These are phyloP conservation scores for Ramaria sp. DNA, from an alignment of 768 basidiomycete genomes.

Conservation along the genomic window DNA sequence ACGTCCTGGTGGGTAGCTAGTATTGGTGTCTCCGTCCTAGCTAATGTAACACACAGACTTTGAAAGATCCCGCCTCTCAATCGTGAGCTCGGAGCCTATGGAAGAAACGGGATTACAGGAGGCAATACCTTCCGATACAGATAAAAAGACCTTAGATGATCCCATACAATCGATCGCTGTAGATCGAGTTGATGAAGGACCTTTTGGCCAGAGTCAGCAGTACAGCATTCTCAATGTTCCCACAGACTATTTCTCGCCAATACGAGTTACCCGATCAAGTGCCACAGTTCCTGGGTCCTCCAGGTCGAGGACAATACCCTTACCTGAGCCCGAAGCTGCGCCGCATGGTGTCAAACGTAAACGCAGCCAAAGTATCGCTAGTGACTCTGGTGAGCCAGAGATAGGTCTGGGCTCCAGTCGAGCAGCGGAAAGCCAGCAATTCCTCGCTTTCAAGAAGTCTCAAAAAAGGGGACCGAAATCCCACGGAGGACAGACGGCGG, in stretches of 20 bases:
- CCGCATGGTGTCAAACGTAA: background rate
- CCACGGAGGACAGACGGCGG: background rate
- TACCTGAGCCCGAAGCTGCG: background rate
- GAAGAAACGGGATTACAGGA: slow-evolving; percentile 8
- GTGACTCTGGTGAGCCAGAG: background rate
- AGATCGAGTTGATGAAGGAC: background rate
- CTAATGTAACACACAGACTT: slow-evolving; percentile 13
- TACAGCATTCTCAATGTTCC: background rate
- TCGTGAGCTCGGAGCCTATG: slow-evolving; percentile 4
- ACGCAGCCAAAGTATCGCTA: background rate
- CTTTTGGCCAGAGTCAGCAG: background rate
- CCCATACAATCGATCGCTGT: background rate
- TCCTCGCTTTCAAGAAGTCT: background rate
- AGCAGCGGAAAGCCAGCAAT: background rate
- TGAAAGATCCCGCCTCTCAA: slow-evolving; percentile 8
- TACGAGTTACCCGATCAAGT: background rate
- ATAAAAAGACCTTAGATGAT: background rate
- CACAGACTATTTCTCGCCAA: background rate
- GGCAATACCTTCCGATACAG: background rate
- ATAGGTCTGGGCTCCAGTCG: background rate
- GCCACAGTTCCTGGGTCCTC: background rate
- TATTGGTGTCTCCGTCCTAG: background rate
- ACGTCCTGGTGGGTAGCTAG: slow-evolving; percentile 29
- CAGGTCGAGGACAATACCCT: background rate
- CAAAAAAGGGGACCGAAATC: background rate